Evolutionary conservation across 164 flowering plant species (phyloP), one percentile per base, ranked within the genome.

Genomic region (Stephania yunnanensis): DNA sequence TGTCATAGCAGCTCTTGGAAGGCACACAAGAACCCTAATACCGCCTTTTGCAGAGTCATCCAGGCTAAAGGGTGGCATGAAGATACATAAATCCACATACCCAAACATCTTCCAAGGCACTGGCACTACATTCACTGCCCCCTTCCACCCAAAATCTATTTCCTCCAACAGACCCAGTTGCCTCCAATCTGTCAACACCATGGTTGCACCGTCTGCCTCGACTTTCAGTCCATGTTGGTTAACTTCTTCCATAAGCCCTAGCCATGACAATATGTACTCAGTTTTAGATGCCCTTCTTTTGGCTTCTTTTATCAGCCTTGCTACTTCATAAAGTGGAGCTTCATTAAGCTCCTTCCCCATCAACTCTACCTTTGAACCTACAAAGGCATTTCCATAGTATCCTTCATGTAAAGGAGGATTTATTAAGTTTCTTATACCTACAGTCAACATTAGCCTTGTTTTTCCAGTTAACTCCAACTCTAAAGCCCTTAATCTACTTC

Each of bases 151-250:
- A 46, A 84, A 77, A 73, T 78, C 82, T 2, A 75, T 73, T 73
- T 81, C 76, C 46, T 83, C 79, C 11, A 80, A 22, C 12, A 84
- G 50, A 71, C 82, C 80, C 72, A 80, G 45, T 6, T 78, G 78
- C 53, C 84, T 80, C 86, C 84, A 84, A 58, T 84, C 83, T 42
- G 86, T 84, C 7, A 84, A 25, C 36, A 78, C 64, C 82, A 78
- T 75, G 30, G 69, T 11, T 52, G 76, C 78, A 44, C 81, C 84
- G 45, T 4, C 45, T 0, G 30, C 78, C 22, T 78, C 75, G 15
- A 70, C 0, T 55, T 55, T 73, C 20, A 20, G 6, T 2, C 75
- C 65, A 6, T 42, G 29, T 48, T 67, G 50, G 46, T 70, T 66
- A 0, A 70, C 1, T 12, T 19, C 75, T 69, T 84, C 86, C 30